Percentiles rank a stretch among this genome's conserved stretches.
phyloP scores from a whole-genome alignment of 768 basidiomycete genomes.

The Vararia minispora region DNA sequence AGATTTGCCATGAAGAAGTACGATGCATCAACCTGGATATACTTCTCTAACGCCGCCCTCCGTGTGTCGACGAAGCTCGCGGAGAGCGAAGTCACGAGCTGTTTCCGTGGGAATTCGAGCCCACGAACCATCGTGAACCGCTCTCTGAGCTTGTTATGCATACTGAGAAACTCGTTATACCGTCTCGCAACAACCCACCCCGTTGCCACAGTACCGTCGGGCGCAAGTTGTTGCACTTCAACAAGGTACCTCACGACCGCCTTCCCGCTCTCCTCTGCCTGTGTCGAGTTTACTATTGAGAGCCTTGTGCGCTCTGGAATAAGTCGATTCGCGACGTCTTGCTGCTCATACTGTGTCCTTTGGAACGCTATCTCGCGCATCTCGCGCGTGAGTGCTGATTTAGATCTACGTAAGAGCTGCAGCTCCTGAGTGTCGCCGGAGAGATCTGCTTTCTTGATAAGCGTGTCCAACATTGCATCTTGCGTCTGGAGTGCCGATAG shows the following conservation, averaged over 20 bases:
- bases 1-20: neutral
- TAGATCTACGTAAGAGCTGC: slow-evolving; percentile 70
- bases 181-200: slow-evolving; percentile 92
- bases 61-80: slow-evolving; percentile 82
- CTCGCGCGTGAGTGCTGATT: slow-evolving; percentile 71
- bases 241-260: slow-evolving; percentile 87
- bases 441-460: slow-evolving; percentile 92
- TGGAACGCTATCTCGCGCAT: slow-evolving; percentile 80
- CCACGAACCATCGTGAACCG: slow-evolving; percentile 51
- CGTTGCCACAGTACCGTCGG: slow-evolving; percentile 65
- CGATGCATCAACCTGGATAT: slow-evolving; percentile 59
- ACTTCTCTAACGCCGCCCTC: slow-evolving; percentile 72
- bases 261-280: slow-evolving; percentile 78
- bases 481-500: slow-evolving; percentile 72
- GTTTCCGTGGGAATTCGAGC: slow-evolving; percentile 88
- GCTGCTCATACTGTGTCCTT: slow-evolving; percentile 87
- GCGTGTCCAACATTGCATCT: slow-evolving; percentile 69
- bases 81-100: slow-evolving; percentile 80
- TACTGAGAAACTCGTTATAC: slow-evolving; percentile 89
- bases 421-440: slow-evolving; percentile 86
- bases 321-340: slow-evolving; percentile 84
- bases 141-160: slow-evolving; percentile 81
- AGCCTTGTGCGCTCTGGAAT: slow-evolving; percentile 76
- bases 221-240: slow-evolving; percentile 81
- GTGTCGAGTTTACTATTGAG: slow-evolving; percentile 74